phyloP scores from a whole-genome alignment of 192 early-diverging fungal genomes.

The Chytriomyces sp. region DNA sequence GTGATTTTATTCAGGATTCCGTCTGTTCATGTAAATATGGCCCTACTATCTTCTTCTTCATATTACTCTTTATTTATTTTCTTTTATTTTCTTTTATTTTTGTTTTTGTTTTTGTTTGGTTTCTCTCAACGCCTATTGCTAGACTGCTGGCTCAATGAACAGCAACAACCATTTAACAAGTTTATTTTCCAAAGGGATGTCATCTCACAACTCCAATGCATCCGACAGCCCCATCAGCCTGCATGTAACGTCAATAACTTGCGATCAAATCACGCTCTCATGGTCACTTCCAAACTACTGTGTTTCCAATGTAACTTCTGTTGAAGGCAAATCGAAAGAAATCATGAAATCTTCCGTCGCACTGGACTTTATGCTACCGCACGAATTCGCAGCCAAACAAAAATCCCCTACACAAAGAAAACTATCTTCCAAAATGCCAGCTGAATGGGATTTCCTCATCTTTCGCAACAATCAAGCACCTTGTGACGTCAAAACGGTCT shows the following conservation, averaged over 20 bases:
- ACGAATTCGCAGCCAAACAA: slow-evolving; percentile 4
- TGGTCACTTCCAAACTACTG: slow-evolving; percentile 16
- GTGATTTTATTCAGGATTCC: no score
- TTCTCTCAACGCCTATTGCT: no score
- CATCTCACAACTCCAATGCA: no score
- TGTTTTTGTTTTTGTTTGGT: no score
- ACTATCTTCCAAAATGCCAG: not conserved
- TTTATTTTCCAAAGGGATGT: no score
- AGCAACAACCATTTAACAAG: no score
- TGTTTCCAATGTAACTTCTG: slow-evolving; percentile 8
- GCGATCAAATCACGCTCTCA: slow-evolving; percentile 14
- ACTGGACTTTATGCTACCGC: not conserved
- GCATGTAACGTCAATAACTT: not conserved
- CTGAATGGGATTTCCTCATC: slow-evolving; percentile 31
- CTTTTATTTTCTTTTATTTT: no score
- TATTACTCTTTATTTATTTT: no score
- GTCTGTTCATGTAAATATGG: no score
- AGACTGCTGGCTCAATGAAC: no score
- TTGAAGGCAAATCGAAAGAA: not conserved
- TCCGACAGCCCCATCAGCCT: not conserved
- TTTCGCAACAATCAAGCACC: not conserved
- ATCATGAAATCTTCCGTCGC: slow-evolving; percentile 5
- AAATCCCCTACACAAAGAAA: slow-evolving; percentile 3
- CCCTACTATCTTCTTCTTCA: no score
- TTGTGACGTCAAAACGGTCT: not conserved